phyloP scores from a whole-genome alignment of 2,329 filamentous ascomycete species.

The Fusarium gaditjirri region DNA sequence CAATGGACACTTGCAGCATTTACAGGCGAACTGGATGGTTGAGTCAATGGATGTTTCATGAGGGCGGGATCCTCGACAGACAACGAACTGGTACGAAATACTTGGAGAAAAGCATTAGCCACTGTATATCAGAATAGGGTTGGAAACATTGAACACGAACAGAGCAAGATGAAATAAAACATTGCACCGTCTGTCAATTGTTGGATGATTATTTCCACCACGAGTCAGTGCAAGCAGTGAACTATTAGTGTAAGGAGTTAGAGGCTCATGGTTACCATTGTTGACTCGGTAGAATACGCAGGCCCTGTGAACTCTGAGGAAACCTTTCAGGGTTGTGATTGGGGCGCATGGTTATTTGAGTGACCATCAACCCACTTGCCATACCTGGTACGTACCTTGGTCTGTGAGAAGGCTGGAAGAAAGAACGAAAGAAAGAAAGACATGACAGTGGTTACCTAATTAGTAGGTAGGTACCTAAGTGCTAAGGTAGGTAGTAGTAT shows the following conservation, averaged over 20 bases:
- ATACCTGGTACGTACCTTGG: neutral
- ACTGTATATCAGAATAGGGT: constrained; percentile 27
- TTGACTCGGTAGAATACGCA: neutral
- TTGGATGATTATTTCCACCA: neutral
- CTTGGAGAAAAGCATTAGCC: constrained; percentile 16
- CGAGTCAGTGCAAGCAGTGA: neutral
- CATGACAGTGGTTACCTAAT: neutral
- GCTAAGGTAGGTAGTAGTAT: too few relatives aligned
- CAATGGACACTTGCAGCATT: constrained; percentile 33
- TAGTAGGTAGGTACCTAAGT: too few relatives aligned
- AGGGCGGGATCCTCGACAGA: constrained; percentile 28
- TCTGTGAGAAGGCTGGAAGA: neutral
- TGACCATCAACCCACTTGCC: constrained; percentile 8
- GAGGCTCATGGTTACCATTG: neutral
- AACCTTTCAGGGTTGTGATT: constrained; percentile 13
- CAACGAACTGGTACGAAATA: constrained; percentile 23
- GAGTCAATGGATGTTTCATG: constrained; percentile 18
- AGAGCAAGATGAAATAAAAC: constrained; percentile 5
- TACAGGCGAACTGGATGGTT: constrained; percentile 28
- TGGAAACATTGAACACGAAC: constrained; percentile 1
- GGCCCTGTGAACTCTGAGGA: constrained; percentile 15
- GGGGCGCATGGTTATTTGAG: constrained; percentile 26
- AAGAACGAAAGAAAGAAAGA: neutral
- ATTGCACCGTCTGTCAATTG: neutral
- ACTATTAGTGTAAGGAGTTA: neutral